phyloP scores from a whole-genome alignment of 2,329 filamentous ascomycete species.

The Dryadomyces quercivorus region DNA sequence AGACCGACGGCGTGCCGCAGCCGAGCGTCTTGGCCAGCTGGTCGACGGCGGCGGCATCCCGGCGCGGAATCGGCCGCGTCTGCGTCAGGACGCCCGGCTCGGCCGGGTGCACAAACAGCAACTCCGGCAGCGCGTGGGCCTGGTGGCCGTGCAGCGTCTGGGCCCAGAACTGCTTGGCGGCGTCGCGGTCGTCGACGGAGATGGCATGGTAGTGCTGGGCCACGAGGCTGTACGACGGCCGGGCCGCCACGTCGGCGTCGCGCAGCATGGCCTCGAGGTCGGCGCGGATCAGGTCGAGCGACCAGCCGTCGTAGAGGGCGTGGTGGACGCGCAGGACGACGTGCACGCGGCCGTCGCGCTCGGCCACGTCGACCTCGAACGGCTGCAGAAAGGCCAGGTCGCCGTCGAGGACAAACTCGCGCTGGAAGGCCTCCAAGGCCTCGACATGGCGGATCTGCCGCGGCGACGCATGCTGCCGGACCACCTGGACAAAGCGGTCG shows the following conservation, averaged over 20 bases:
- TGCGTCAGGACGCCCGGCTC: conserved; percentile 13
- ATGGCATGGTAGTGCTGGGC: conserved; percentile 31
- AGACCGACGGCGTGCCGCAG: conserved; percentile 56
- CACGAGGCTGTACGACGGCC: conserved; percentile 52
- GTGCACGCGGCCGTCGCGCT: conserved; percentile 10
- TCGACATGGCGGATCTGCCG: conserved; percentile 28
- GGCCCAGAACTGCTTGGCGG: conserved; percentile 55
- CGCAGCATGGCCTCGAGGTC: conserved; percentile 48
- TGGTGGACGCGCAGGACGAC: conserved; percentile 59
- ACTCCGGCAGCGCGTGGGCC: conserved; percentile 43
- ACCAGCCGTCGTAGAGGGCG: conserved; percentile 89
- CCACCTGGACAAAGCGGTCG: conserved; percentile 45
- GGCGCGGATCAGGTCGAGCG: conserved; percentile 58
- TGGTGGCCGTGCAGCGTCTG: conserved; percentile 47
- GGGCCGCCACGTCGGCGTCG: conserved; percentile 16
- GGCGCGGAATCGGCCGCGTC: conserved; percentile 16
- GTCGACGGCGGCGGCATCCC: conserved; percentile 23
- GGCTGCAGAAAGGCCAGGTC: conserved; percentile 38
- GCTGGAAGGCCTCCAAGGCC: conserved; percentile 21
- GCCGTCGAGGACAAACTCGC: conserved; percentile 25
- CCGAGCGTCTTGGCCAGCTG: conserved; percentile 25
- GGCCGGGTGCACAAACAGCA: conserved; percentile 25
- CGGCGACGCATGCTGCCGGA: conserved; percentile 42
- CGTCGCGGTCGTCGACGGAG: conserved; percentile 18
- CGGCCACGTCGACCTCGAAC: conserved; percentile 44